Conservation (phyloP, 2,329 filamentous ascomycete genomes). For the Pseudophaeomoniella oleicola region DNA sequence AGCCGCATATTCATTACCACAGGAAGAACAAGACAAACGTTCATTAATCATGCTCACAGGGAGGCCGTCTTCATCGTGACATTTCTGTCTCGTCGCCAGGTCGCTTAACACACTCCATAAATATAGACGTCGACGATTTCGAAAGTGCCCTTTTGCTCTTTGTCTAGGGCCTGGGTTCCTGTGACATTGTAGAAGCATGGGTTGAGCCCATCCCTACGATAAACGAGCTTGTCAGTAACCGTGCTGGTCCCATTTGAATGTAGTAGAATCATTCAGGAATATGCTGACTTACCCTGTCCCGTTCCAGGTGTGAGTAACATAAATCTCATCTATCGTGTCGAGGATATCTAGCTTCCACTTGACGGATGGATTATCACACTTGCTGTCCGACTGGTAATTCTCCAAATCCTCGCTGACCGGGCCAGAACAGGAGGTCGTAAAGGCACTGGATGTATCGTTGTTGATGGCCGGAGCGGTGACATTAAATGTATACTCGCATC, state of each 20-base stretch:
- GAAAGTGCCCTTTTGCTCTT: not conserved
- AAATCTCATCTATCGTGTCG: not conserved
- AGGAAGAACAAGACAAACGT: too few relatives aligned
- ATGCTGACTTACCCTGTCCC: not conserved
- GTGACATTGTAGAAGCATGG: not conserved
- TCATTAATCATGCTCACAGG: too few relatives aligned
- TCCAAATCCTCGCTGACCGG: not conserved
- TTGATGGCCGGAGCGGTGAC: not conserved
- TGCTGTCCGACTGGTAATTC: not conserved
- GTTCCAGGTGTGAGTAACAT: not conserved
- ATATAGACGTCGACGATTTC: not conserved
- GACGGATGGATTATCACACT: not conserved
- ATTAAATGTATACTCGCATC: not conserved
- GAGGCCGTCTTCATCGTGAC: too few relatives aligned
- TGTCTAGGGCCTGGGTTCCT: not conserved
- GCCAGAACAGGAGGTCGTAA: not conserved
- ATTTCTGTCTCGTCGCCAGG: too few relatives aligned
- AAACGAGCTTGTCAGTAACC: too few relatives aligned
- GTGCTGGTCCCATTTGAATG: too few relatives aligned
- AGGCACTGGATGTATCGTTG: not conserved
- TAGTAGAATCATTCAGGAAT: too few relatives aligned
- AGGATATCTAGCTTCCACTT: not conserved
- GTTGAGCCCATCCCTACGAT: too few relatives aligned
- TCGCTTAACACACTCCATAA: not conserved
- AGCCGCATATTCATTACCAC: too few relatives aligned